Evolutionary conservation across 805 yeast genomes (phyloP).

Genomic region (Peterozyma xylosa): DNA sequence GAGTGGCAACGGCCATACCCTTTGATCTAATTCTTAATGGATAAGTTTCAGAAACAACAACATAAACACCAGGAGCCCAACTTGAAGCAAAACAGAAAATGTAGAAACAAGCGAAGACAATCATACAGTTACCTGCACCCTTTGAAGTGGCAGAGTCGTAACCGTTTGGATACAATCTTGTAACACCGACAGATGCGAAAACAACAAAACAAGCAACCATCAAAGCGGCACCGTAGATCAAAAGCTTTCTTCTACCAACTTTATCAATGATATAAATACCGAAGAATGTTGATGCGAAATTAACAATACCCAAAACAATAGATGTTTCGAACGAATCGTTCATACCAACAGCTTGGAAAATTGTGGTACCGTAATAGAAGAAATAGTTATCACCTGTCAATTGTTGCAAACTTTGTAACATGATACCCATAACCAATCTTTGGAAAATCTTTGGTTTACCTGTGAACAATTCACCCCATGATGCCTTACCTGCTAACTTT

Average conservation of each 20-base stretch:
- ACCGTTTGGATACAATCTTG: conserved; percentile 32
- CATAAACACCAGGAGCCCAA: conserved; percentile 75
- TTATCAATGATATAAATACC: conserved; percentile 47
- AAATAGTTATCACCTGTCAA: conserved; percentile 60
- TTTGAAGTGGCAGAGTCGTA: conserved; percentile 30
- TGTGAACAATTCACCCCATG: conserved; percentile 55
- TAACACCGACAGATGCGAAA: conserved; percentile 55
- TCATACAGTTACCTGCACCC: conserved; percentile 49
- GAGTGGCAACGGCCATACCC: conserved; percentile 58
- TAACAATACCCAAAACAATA: conserved; percentile 49
- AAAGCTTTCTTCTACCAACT: conserved; percentile 45
- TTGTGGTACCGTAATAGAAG: conserved; percentile 59
- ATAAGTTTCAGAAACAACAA: conserved; percentile 45
- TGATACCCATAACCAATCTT: conserved; percentile 49
- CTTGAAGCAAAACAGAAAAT: conserved; percentile 69
- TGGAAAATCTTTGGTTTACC: conserved; percentile 57
- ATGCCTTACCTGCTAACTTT: conserved; percentile 52
- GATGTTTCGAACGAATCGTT: conserved; percentile 52
- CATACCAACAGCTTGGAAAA: conserved; percentile 52
- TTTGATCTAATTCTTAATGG: conserved; percentile 66
- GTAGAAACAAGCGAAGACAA: conserved; percentile 49
- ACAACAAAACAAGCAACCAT: conserved; percentile 52
- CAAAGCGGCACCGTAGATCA: conserved; percentile 41
- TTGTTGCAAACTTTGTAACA: conserved; percentile 56
- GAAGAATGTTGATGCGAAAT: conserved; percentile 46